Base-by-base conservation (phyloP, 2,329 filamentous ascomycete species). In the Sporothrix variecibatus region DNA sequence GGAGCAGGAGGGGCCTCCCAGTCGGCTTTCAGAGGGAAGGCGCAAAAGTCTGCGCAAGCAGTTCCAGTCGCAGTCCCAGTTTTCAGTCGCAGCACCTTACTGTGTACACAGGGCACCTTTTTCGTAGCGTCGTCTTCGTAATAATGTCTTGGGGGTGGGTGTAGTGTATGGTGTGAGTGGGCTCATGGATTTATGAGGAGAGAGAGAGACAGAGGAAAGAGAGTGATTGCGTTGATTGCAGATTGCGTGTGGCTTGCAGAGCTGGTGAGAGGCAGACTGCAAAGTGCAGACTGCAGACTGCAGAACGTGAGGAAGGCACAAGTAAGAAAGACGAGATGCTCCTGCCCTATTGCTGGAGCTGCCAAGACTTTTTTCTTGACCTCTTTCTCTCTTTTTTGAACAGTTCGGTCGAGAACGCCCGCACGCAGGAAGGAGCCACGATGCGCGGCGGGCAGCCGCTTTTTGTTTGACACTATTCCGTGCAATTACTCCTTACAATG, bases 31-130 rank as follows among this genome's bases (percentile, higher is more conserved):
- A 64, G 56, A 60, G 5, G 51, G n/a, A 53, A 53, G 43, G 64
- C 26, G 38, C 72, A 43, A 69, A 43, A 58, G 40, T 31, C n/a
- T 64, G 60, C 34, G 34, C 60, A 49, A 67, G 64, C 64, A 67
- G 40, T 28, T 23, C 60, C 60, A n/a, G 51, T 56, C 15, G 7
- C 17, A n/a, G 46, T 34, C 15, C 40, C 43, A 34, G 34, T 3
- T 34, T 34, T 34, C 34, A 34, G 34, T 34, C 34, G 51, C 51
- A 58, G 56, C 40, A 26, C 23, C 62, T 46, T 43, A 51, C 40
- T 7, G n/a, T 23, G 49, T 2, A 12, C 11, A 23, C 51, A 26
- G n/a, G 51, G 26, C 26, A 8, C 23, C 38, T 65, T 26, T n/a
- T 17, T 28, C 20, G 62, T 8, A 26, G 40, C 7, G 64, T 49